Evolutionary conservation across 129 eudicot species (phyloP).

Genomic region (Saposhnikovia divaricata): DNA sequence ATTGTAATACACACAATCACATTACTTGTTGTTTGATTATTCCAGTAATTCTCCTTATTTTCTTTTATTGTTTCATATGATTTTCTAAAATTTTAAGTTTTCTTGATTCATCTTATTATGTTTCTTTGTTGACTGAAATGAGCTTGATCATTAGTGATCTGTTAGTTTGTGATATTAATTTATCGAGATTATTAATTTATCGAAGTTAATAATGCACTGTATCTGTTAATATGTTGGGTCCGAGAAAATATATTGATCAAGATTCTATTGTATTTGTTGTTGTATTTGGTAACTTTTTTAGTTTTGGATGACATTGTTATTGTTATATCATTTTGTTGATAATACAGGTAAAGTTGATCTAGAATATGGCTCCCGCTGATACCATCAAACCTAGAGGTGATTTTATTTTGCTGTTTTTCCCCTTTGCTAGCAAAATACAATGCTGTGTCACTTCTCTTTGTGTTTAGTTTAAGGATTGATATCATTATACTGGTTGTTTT

Average conservation of each 20-base stretch:
- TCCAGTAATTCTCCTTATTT: neutral
- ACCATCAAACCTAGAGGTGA: constrained; percentile 12
- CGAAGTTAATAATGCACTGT: neutral
- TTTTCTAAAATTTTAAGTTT: neutral
- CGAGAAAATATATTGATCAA: neutral
- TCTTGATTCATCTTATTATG: neutral
- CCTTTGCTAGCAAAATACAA: neutral
- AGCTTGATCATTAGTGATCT: neutral
- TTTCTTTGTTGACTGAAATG: neutral
- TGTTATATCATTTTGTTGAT: neutral
- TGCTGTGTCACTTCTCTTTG: neutral
- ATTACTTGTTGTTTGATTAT: neutral
- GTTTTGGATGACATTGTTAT: neutral
- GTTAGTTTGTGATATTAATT: neutral
- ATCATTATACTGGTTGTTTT: neutral
- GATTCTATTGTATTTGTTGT: neutral
- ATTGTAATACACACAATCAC: neutral
- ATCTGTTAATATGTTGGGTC: too few relatives aligned
- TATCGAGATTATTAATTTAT: neutral
- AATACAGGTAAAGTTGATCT: neutral
- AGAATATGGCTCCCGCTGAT: constrained; percentile 8
- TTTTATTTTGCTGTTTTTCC: neutral
- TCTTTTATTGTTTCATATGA: neutral
- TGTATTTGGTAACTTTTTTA: neutral
- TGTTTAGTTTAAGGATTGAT: neutral